Conservation (phyloP, 257 asterid species). For the Nicotiana obtusifolia region DNA sequence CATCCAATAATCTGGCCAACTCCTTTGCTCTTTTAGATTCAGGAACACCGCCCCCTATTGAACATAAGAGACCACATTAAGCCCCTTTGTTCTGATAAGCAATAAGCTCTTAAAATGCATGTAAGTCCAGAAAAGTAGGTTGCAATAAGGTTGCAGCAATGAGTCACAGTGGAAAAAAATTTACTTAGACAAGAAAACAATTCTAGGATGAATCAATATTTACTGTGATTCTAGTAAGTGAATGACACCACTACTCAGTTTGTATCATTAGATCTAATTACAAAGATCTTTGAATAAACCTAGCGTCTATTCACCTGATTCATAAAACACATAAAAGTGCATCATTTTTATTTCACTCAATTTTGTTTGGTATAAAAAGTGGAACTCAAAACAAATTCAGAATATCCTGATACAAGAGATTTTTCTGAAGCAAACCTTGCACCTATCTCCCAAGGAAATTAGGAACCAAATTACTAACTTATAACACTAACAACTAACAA, state of each 20-base stretch:
- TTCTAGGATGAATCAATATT: neutral
- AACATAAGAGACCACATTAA: slow-evolving; percentile 15
- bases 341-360: neutral
- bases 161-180: neutral
- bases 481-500: neutral
- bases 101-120: slow-evolving; percentile 4
- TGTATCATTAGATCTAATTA: neutral
- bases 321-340: neutral
- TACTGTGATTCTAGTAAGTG: neutral
- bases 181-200: neutral
- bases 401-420: neutral
- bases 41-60: slow-evolving; percentile 88
- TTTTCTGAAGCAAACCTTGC: neutral
- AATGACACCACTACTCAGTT: neutral
- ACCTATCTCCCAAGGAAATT: neutral
- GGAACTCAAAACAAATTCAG: neutral
- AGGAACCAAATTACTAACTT: neutral
- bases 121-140: slow-evolving; percentile 12
- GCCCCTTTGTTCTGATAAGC: slow-evolving; percentile 4
- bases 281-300: neutral
- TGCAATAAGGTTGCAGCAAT: neutral
- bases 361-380: neutral
- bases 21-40: slow-evolving; percentile 76
- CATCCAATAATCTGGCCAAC: slow-evolving; percentile 53
- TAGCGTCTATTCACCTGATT: neutral